Conservation (phyloP, 306 rosid species). For the Castanea crenata region DNA sequence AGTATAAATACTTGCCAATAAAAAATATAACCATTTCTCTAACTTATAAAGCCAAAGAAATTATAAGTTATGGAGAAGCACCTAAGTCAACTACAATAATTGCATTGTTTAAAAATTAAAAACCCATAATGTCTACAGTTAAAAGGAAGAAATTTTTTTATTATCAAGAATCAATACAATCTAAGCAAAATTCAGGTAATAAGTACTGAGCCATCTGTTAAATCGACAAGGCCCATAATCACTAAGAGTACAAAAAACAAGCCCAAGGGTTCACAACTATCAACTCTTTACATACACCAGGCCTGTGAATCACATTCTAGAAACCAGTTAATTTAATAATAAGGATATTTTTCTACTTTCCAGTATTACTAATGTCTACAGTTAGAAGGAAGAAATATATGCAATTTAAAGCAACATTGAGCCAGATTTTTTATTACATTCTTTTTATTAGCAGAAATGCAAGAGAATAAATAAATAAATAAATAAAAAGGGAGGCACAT, state of each 20-base stretch:
- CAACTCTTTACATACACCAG: not conserved
- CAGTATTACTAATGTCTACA: not conserved
- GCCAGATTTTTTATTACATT: not conserved
- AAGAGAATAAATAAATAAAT: not conserved
- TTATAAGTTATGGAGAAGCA: not conserved
- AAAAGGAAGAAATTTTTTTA: too few relatives aligned
- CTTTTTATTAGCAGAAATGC: not conserved
- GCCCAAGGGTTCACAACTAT: too few relatives aligned
- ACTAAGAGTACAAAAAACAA: too few relatives aligned
- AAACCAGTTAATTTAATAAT: not conserved
- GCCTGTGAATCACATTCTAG: not conserved
- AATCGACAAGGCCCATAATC: too few relatives aligned
- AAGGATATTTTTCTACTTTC: not conserved
- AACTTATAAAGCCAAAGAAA: not conserved
- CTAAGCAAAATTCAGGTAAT: too few relatives aligned
- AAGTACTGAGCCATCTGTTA: too few relatives aligned
- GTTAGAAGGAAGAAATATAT: not conserved
- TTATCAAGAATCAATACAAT: too few relatives aligned
- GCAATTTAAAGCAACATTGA: not conserved
- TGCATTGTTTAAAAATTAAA: not conserved
- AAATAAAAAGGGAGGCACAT: not conserved
- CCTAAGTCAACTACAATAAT: not conserved
- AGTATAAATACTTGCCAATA: too few relatives aligned
- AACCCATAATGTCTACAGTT: too few relatives aligned
- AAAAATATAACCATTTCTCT: too few relatives aligned